Evolutionary conservation across 2,329 filamentous ascomycete species (phyloP), one percentile per base, ranked within the genome.

Genomic region (Eutypa lata): DNA sequence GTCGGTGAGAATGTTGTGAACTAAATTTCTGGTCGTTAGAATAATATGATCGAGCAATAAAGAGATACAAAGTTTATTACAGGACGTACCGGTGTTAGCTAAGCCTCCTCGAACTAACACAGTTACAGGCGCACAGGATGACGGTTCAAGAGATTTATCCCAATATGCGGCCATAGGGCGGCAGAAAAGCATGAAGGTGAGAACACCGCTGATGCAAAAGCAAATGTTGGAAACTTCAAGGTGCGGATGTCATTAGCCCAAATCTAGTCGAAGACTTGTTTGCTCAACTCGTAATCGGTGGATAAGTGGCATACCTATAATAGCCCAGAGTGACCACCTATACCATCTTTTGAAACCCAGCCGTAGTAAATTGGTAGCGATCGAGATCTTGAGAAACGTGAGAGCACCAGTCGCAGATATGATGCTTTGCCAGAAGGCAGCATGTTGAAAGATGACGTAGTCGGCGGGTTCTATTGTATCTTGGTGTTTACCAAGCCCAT

Each of bases 401-500:
- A 76, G 67, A 1, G 70, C 75, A 11, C 73, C 61, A 11, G 59
- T 53, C 59, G 78, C 73, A 21, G 76, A 68, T 43, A 78, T 64
- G 47, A 82, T 64, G 7, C 73, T 72, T 54, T 81, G 75, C 47
- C 73, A 70, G 57, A 74, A 80, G 24, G 70, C 67, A 40, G 73
- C 71, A 43, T 76, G 73, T 2, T 66, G 57, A 49, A 76, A 73
- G 2, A 62, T 59, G 16, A 60, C 58, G 14, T 69, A 66, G 44
- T 73, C 71, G 1, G 59, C 26, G 1, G 52, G 50, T 2, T 65
- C 55, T 35, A 79, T 65, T 3, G 71, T 71, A 3, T 65, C 54
- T 10, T 66, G 62, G 55, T 80, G 77, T 47, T 67, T 71, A 8
- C 80, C 80, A 7, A 81, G 63, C 2, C 78, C 79, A 53, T 76